Percentiles rank a stretch among this genome's conserved stretches.
These are phyloP conservation scores for Venustampulla echinocandica DNA, from an alignment of 495 filamentous ascomycete species.

Conservation along the genomic window DNA sequence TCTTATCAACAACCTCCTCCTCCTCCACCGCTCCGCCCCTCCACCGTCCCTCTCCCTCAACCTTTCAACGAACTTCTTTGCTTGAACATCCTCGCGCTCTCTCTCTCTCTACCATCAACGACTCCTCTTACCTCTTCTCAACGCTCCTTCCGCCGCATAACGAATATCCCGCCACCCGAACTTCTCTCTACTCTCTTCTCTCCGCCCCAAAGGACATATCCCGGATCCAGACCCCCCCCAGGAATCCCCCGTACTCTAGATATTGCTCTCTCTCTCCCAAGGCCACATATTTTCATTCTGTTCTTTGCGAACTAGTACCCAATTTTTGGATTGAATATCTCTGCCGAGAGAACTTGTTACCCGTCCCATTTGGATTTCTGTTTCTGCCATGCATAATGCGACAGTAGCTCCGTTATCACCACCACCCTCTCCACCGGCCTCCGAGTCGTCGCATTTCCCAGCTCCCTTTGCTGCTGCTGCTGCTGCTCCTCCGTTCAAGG, in stretches of 20 bases:
- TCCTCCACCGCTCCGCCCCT: conserved; percentile 15
- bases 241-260: neutral
- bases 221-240: too few species aligned
- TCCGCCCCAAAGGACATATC: too few species aligned
- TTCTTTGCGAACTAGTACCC: too few species aligned
- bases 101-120: conserved; percentile 7
- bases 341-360: conserved; percentile 2
- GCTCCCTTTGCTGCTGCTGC: neutral
- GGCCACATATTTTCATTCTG: conserved; percentile 10
- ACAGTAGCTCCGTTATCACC: conserved; percentile 9
- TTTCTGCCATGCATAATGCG: conserved; percentile 20
- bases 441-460: neutral
- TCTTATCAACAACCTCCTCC: conserved; percentile 20
- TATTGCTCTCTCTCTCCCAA: neutral
- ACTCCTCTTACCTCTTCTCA: too few species aligned
- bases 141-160: too few species aligned
- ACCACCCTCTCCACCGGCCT: conserved; percentile 9
- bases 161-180: too few species aligned
- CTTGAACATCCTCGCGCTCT: conserved; percentile 8
- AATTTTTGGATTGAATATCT: neutral
- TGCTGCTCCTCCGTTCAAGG: neutral
- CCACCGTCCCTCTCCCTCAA: conserved; percentile 11
- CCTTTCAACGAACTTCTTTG: conserved; percentile 6
- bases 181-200: too few species aligned
- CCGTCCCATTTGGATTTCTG: conserved; percentile 12